Conservation (phyloP, 2,329 filamentous ascomycete genomes). For the Colletotrichum incanum region DNA sequence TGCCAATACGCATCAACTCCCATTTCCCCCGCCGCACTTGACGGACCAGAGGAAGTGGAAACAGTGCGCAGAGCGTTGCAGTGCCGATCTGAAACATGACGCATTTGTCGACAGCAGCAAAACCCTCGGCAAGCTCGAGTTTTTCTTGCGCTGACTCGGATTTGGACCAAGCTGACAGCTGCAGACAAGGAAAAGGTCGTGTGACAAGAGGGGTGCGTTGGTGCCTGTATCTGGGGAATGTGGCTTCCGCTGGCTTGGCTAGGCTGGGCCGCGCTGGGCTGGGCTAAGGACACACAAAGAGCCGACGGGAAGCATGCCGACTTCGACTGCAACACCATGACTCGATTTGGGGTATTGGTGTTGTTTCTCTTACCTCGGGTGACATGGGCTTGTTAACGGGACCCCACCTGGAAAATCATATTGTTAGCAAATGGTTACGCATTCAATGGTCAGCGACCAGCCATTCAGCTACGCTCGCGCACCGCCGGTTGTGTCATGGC, state of each 20-base stretch:
- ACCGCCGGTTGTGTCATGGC: background rate
- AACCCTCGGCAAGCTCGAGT: conserved; percentile 2
- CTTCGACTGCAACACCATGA: conserved; percentile 36
- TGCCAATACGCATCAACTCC: conserved; percentile 2
- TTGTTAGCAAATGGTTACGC: conserved; percentile 41
- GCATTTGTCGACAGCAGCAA: conserved; percentile 11
- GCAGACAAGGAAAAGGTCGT: conserved; percentile 8
- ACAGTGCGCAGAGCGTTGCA: background rate
- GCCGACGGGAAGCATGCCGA: conserved; percentile 30
- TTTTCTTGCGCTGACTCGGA: background rate
- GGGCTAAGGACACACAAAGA: conserved; percentile 33
- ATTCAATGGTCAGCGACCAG: conserved; percentile 17
- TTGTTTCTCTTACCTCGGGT: conserved; percentile 81
- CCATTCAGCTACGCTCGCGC: conserved; percentile 2
- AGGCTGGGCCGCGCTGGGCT: conserved; percentile 24
- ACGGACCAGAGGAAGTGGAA: conserved; percentile 6
- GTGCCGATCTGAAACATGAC: conserved; percentile 40
- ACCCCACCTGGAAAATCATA: conserved; percentile 77
- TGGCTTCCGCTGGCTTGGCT: conserved; percentile 7
- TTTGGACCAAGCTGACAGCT: background rate
- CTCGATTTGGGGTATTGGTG: conserved; percentile 7
- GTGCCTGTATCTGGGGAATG: conserved; percentile 2
- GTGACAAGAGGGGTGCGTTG: conserved; percentile 17
- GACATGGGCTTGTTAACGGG: conserved; percentile 99
- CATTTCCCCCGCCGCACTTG: background rate